Evolutionary conservation across 192 early-diverging fungal species (phyloP).

Genomic region (Chytriomyces sp.): DNA sequence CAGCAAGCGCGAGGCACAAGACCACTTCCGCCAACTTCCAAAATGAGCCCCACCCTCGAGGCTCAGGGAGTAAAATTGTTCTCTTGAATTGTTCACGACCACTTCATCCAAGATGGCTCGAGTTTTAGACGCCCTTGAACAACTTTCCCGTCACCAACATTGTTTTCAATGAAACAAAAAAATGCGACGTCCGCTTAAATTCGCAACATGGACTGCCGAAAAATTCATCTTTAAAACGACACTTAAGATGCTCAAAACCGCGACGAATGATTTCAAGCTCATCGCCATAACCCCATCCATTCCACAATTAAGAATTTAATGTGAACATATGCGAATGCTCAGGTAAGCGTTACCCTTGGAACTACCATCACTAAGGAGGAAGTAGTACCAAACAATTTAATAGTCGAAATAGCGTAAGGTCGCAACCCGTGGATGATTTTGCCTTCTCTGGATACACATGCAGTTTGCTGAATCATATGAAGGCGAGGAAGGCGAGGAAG

Average conservation of each 20-base stretch:
- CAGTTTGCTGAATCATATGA: neutral
- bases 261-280: neutral
- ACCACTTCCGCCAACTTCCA: no score
- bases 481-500: neutral
- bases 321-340: neutral
- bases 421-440: constrained; percentile 17
- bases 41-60: neutral
- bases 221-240: neutral
- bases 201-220: neutral
- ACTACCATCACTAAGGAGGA: neutral
- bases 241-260: no score
- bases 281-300: neutral
- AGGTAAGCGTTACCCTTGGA: neutral
- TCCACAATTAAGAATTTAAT: neutral
- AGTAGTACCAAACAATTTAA: constrained; percentile 7
- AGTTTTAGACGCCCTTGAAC: neutral
- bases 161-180: neutral
- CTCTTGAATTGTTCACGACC: neutral
- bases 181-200: neutral
- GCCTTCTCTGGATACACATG: neutral
- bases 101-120: neutral
- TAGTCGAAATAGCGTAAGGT: neutral
- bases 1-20: no score
- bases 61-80: neutral
- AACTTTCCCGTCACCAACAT: no score